A percentile compares a stretch with the other conserved stretches of the same genome.
These are phyloP conservation scores for Bondarzewia mesenterica DNA, from an alignment of 1,284 basidiomycete genomes.

Conservation along the genomic window DNA sequence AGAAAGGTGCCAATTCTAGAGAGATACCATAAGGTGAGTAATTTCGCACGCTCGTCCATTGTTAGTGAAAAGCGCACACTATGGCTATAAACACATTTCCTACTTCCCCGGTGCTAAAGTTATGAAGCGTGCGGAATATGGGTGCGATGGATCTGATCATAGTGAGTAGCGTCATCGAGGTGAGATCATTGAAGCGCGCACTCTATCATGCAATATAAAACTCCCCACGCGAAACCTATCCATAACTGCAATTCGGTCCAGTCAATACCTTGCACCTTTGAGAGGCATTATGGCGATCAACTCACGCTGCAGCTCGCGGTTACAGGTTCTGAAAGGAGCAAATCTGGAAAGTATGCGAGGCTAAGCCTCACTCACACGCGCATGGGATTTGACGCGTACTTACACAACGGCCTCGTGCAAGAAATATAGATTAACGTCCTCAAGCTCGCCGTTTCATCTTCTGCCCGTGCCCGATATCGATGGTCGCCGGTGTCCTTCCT, in stretches of 20 bases:
- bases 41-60: not conserved
- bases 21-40: not conserved
- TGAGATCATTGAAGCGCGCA: conserved; percentile 22
- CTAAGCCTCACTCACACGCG: not conserved
- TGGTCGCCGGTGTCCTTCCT: conserved; percentile 56
- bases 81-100: conserved; percentile 57
- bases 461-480: conserved; percentile 53
- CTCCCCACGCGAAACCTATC: conserved; percentile 74
- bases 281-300: not conserved
- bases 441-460: conserved; percentile 53
- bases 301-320: conserved; percentile 67
- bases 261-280: not conserved
- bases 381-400: conserved; percentile 17
- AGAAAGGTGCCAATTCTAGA: conserved; percentile 53
- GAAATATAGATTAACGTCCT: conserved; percentile 53
- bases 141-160: conserved; percentile 46
- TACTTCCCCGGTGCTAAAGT: conserved; percentile 55
- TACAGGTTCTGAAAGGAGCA: conserved; percentile 70
- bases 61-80: conserved; percentile 32
- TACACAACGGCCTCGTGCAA: conserved; percentile 62
- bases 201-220: conserved; percentile 64
- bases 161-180: not conserved
- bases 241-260: conserved; percentile 41
- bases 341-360: conserved; percentile 27
- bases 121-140: conserved; percentile 54